Evolutionary conservation across 371 early-diverging fungal genomes (phyloP), one percentile per base, ranked within the genome.

Genomic region (Mucor mucedo): DNA sequence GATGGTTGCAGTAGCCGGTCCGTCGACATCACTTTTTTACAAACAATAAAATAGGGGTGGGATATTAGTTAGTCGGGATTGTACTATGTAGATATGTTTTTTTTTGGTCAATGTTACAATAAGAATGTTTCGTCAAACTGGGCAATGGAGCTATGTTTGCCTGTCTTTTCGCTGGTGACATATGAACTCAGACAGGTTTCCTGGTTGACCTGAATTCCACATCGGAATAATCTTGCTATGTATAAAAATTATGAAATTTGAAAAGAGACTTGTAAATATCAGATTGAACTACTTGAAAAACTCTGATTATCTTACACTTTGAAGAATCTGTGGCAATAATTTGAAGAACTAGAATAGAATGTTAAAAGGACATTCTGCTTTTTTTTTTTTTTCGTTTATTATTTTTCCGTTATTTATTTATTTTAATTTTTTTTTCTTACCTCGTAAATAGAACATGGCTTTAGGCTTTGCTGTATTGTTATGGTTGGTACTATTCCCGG

Each of bases 111-210:
- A 47, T 64, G 56, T 69, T 71, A 53, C 75, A 75, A 71, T 65
- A 75, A 29, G 53, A 75, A 75, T 13, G 72, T 71, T 52, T 75
- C 75, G 52, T 75, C 75, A 58, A 75, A 75, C 27, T 69, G 69
- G 14, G 69, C 70, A 53, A 65, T 62, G 2, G 67, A 58, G 32
- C 69, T 58, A 44, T 69, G 61, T 44, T 69, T 75, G 28, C 75
- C 75, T 3, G 63, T 63, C 48, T 71, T 71, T 45, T 63, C 69
- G 50, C 65, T 65, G 1, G 62, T 53, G 11, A 60, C 65, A 53
- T 54, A 58, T 4, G 69, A 63, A 50, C 72, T 71, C 11, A 61
- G 35, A 35, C 69, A 69, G 0, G 63, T 66, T 27, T 69, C 69
- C 28, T 71, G 69, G 35, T 75, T 71, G 8, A 75, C 68, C 35